These are phyloP conservation scores for Aureobasidium melanogenum DNA, from an alignment of 2,329 filamentous ascomycete species.

Conservation along the genomic window DNA sequence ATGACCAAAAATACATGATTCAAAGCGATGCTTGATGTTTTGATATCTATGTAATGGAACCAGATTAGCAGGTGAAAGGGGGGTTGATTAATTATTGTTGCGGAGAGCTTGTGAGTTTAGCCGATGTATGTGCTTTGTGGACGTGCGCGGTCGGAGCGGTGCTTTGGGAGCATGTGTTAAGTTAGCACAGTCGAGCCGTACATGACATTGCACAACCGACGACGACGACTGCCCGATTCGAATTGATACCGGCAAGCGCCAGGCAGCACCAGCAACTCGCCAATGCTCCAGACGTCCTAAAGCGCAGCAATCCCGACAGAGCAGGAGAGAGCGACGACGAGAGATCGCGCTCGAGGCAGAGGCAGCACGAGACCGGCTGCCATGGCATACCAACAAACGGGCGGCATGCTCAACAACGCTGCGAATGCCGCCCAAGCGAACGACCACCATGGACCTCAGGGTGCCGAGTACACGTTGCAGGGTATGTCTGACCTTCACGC, in stretches of 20 bases:
- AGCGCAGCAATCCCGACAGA: neutral
- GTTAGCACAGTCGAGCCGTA: neutral
- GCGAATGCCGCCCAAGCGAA: slow-evolving; percentile 42
- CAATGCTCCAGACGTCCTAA: slow-evolving; percentile 1
- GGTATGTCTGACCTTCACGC: slow-evolving; percentile 33
- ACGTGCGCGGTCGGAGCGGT: neutral
- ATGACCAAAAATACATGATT: neutral
- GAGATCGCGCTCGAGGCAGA: neutral
- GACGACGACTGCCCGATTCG: neutral
- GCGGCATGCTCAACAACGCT: slow-evolving; percentile 42
- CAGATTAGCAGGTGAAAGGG: neutral
- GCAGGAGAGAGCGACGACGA: neutral
- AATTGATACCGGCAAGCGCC: neutral
- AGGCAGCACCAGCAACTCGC: neutral
- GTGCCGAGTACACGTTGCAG: slow-evolving; percentile 65
- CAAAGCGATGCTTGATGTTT: neutral
- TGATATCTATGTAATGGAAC: neutral
- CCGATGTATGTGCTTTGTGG: neutral
- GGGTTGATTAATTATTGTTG: neutral
- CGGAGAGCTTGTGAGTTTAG: neutral
- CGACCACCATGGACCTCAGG: slow-evolving; percentile 44
- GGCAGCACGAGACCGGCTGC: slow-evolving; percentile 15
- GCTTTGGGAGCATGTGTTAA: slow-evolving; percentile 5
- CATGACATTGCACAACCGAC: slow-evolving; percentile 1
- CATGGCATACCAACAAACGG: slow-evolving; percentile 66